Percentiles rank a stretch among this genome's conserved stretches.
Conservation (phyloP, 495 filamentous ascomycete genomes). For the Aspergillus carlsbadensis region DNA sequence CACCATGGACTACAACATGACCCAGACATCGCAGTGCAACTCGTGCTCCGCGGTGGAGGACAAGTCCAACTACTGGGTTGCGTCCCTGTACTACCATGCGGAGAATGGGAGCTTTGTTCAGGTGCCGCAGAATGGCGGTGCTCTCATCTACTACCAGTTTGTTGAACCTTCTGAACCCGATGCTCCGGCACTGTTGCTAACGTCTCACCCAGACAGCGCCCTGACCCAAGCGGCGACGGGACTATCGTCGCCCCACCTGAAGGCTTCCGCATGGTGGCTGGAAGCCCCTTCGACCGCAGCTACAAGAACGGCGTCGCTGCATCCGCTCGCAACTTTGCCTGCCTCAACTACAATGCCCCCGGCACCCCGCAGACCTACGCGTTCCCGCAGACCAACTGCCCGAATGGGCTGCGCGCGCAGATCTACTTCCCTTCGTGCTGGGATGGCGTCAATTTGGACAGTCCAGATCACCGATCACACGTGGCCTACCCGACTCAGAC, state of each 20-base stretch:
- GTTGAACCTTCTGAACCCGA: not conserved
- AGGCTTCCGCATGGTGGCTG: constrained; percentile 74
- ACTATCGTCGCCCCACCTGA: constrained; percentile 65
- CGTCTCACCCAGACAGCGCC: constrained; percentile 46
- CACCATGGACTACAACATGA: constrained; percentile 55
- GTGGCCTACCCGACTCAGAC: constrained; percentile 8
- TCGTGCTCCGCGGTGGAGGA: constrained; percentile 65
- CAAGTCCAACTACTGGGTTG: constrained; percentile 77
- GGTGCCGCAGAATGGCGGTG: constrained; percentile 47
- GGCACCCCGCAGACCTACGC: constrained; percentile 7
- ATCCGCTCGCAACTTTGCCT: constrained; percentile 3
- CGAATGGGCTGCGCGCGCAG: constrained; percentile 11
- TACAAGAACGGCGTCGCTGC: not conserved
- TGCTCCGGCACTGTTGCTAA: too few species aligned
- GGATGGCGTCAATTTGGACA: constrained; percentile 12
- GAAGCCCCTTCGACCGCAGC: constrained; percentile 36
- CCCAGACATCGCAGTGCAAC: constrained; percentile 62
- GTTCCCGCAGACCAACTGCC: constrained; percentile 12
- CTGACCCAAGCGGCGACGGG: constrained; percentile 50
- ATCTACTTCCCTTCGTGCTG: constrained; percentile 16
- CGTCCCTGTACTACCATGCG: constrained; percentile 63
- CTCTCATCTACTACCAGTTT: constrained; percentile 47
- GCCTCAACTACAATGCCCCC: constrained; percentile 10
- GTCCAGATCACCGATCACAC: constrained; percentile 10
- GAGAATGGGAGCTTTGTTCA: constrained; percentile 64